Evolutionary conservation across 768 basidiomycete genomes (phyloP), one percentile per base, ranked within the genome.

Genomic region (Russula brevipes): DNA sequence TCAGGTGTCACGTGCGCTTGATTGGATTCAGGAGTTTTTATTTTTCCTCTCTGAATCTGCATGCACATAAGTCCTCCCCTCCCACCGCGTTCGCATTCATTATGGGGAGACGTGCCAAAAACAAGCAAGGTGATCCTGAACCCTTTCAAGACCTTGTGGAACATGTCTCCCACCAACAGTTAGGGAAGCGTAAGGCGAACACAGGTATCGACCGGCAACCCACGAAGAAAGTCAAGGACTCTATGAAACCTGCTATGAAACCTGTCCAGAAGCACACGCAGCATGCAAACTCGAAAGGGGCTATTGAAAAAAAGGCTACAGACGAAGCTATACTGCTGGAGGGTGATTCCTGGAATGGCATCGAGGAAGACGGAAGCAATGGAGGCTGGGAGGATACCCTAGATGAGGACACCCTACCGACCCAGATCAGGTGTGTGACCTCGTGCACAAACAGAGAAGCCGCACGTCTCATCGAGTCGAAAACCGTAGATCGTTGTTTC

Each of bases 71-170:
- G 24, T 24, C 24, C 24, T 24, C 24, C 24, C 9, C 41, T 14
- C 11, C 12, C 12, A 11, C 41, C 14, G 12, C 9, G 12, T 4
- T 8, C 16, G 14, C 31, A 14, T 45, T 14, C n/a, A 35, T 19
- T 54, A 94, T 94, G 92, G 92, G 92, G 65, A 83, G 91, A 71
- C 84, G 90, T 66, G 82, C 90, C 68, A 91, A 89, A 74, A 86
- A 88, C 76, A 94, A 94, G 76, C 92, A 94, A 73, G 81, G 77
- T 2, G 78, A 85, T 11, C 91, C 91, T 0, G 78, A 78, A 61
- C 81, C 89, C 36, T 69, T 89, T 35, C 69, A 57, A 7, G 79
- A 84, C 14, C 68, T 70, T 0, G 76, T 76, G 17, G 66, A 69
- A 6, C 70, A 72, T n/a, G 19, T 70, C 4, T 79, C 81, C 3